Conservation (phyloP, 306 rosid genomes). For the Adenanthera pavonina region DNA sequence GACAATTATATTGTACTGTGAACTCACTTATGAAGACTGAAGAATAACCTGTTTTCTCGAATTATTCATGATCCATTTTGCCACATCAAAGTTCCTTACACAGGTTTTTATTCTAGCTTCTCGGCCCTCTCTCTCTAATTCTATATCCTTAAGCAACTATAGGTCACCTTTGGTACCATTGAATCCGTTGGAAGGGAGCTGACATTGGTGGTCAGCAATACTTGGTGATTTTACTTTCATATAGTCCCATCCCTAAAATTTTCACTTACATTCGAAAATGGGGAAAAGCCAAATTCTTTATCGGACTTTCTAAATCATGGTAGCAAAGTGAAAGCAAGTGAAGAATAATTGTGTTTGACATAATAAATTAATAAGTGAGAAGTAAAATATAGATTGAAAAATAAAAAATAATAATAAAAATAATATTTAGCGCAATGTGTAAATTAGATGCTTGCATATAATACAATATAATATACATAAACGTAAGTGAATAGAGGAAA, state of each 20-base stretch:
- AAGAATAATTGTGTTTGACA: no score
- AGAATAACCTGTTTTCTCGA: not conserved
- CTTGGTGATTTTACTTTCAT: no score
- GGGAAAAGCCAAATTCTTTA: not conserved
- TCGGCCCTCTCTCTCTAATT: not conserved
- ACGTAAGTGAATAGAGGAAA: not conserved
- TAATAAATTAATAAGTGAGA: no score
- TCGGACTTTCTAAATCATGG: not conserved
- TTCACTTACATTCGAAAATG: no score
- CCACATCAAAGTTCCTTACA: not conserved
- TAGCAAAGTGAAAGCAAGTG: not conserved
- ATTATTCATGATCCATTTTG: not conserved
- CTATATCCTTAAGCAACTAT: no score
- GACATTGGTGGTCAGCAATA: no score
- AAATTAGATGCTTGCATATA: not conserved
- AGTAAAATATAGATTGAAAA: not conserved
- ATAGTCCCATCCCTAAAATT: no score
- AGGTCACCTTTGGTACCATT: no score
- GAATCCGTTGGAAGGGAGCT: no score
- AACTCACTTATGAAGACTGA: not conserved
- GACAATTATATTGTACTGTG: not conserved
- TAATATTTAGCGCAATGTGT: not conserved
- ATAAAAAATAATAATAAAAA: not conserved
- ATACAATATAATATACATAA: not conserved
- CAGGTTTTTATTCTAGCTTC: not conserved